phyloP scores from a whole-genome alignment of 1,139 yeast genomes.

The Pichia sp. region DNA sequence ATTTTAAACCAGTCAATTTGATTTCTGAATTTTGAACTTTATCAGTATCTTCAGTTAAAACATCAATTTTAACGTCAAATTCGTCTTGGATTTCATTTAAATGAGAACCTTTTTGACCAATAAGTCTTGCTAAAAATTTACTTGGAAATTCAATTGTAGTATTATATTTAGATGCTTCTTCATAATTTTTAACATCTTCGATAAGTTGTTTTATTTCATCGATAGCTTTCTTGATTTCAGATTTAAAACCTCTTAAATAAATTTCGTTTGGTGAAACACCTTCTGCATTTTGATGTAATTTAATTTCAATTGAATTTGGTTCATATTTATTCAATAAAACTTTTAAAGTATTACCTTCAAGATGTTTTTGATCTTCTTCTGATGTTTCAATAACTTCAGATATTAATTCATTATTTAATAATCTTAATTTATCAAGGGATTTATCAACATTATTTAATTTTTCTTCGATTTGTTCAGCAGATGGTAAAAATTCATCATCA shows the following conservation, averaged over 20 bases:
- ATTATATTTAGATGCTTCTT: slow-evolving; percentile 50
- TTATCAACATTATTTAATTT: slow-evolving; percentile 43
- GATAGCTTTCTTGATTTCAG: slow-evolving; percentile 48
- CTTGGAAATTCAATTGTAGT: slow-evolving; percentile 58
- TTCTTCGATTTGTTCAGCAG: slow-evolving; percentile 41
- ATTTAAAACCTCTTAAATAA: slow-evolving; percentile 54
- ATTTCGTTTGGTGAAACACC: slow-evolving; percentile 49
- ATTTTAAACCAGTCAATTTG: slow-evolving; percentile 60
- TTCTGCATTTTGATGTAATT: slow-evolving; percentile 37
- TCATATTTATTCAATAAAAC: slow-evolving; percentile 25
- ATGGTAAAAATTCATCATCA: slow-evolving; percentile 48
- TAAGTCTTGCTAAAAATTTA: slow-evolving; percentile 65
- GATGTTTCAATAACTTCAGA: slow-evolving; percentile 49
- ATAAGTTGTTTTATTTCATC: slow-evolving; percentile 50
- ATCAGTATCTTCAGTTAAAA: slow-evolving; percentile 31
- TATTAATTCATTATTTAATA: slow-evolving; percentile 49
- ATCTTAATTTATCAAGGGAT: slow-evolving; percentile 52
- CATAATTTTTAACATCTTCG: slow-evolving; percentile 60
- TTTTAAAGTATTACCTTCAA: slow-evolving; percentile 47
- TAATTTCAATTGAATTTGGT: slow-evolving; percentile 34
- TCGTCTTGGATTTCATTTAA: slow-evolving; percentile 65
- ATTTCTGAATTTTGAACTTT: slow-evolving; percentile 39
- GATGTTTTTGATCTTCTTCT: slow-evolving; percentile 49
- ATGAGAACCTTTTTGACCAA: slow-evolving; percentile 84
- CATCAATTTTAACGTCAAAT: slow-evolving; percentile 73